A percentile compares a stretch with the other conserved stretches of the same genome.
Conservation (phyloP, 306 rosid genomes). For the Erythrophleum fordii region DNA sequence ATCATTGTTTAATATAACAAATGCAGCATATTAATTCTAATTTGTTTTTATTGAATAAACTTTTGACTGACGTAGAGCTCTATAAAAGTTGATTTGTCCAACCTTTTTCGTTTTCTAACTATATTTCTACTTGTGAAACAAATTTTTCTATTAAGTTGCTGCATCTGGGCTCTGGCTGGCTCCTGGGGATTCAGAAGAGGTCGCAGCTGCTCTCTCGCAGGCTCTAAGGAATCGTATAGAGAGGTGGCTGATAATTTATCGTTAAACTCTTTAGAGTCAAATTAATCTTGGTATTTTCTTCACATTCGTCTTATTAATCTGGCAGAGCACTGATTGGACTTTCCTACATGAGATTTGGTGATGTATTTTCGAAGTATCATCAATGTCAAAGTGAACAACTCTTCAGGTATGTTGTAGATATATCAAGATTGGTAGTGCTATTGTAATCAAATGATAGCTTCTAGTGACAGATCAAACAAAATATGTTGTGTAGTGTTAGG, state of each 20-base stretch:
- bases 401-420: conserved; percentile 61
- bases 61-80: background rate
- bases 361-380: conserved; percentile 83
- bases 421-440: conserved; percentile 29
- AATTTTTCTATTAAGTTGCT: conserved; percentile 65
- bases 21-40: background rate
- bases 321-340: conserved; percentile 75
- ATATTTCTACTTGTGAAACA: conserved; percentile 24
- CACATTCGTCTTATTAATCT: conserved; percentile 43
- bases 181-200: conserved; percentile 99
- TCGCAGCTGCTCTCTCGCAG: conserved; percentile 94
- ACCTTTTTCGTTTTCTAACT: conserved; percentile 28
- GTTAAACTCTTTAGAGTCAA: conserved; percentile 29
- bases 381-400: conserved; percentile 77
- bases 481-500: background rate
- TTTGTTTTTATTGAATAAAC: background rate
- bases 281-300: conserved; percentile 41
- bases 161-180: conserved; percentile 92
- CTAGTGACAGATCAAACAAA: conserved; percentile 22
- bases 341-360: conserved; percentile 92
- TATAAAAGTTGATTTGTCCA: conserved; percentile 4
- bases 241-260: conserved; percentile 56
- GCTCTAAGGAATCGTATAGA: conserved; percentile 87
- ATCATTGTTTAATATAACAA: background rate
- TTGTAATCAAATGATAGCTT: conserved; percentile 3